A percentile compares a stretch with the other conserved stretches of the same genome.
These are phyloP conservation scores for Arthrobotrys pseudoclavata DNA, from an alignment of 2,329 filamentous ascomycete genomes.

Conservation along the genomic window DNA sequence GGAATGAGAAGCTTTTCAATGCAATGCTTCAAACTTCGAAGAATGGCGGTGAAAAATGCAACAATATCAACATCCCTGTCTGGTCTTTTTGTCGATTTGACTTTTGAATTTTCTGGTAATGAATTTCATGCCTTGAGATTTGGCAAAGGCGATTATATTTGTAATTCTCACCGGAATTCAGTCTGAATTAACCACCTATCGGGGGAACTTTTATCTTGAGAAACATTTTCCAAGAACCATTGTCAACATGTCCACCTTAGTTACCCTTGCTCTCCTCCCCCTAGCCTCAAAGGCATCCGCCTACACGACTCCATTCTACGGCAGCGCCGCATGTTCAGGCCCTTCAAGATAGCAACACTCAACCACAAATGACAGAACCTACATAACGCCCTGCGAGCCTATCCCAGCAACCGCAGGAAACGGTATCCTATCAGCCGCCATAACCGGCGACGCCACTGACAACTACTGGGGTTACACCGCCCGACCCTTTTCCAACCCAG, in stretches of 20 bases:
- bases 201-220: no score
- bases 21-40: no score
- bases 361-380: slow-evolving; percentile 16
- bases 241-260: background rate
- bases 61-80: no score
- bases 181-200: no score
- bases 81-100: no score
- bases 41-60: no score
- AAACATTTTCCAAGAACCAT: background rate
- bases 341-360: background rate
- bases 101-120: no score
- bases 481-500: slow-evolving; percentile 11
- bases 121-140: no score
- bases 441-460: slow-evolving; percentile 6
- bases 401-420: slow-evolving; percentile 1
- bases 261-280: background rate
- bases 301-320: slow-evolving; percentile 19
- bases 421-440: background rate
- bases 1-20: no score
- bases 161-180: no score
- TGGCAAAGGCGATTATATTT: no score
- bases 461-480: slow-evolving; percentile 12
- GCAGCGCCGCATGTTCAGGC: background rate
- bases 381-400: slow-evolving; percentile 12
- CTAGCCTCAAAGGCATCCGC: slow-evolving; percentile 8